phyloP scores from a whole-genome alignment of 1,139 yeast genomes.

The Eremothecium gossypii region DNA sequence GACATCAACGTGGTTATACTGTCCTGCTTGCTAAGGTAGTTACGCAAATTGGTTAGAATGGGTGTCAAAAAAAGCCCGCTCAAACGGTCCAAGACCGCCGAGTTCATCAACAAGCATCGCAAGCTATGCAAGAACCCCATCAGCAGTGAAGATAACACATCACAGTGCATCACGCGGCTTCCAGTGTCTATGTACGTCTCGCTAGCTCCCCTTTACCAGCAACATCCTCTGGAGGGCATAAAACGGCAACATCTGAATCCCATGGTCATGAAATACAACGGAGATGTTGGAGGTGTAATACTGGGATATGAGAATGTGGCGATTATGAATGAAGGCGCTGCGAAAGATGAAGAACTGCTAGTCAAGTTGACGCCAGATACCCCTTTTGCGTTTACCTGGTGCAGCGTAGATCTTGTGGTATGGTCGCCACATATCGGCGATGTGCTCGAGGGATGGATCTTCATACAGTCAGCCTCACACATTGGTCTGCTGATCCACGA shows the following conservation, averaged over 20 bases:
- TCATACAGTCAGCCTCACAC: conserved; percentile 92
- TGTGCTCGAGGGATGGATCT: conserved; percentile 71
- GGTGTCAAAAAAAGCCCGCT: conserved; percentile 10
- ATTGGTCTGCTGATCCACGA: conserved; percentile 86
- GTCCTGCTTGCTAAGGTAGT: no score
- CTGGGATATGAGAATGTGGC: conserved; percentile 63
- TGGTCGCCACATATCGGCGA: conserved; percentile 91
- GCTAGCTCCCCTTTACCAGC: conserved; percentile 69
- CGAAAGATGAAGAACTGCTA: conserved; percentile 33
- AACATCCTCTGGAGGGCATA: conserved; percentile 66
- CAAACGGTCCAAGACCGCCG: conserved; percentile 16
- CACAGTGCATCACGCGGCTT: conserved; percentile 33
- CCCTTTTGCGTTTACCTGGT: conserved; percentile 86
- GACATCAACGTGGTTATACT: no score
- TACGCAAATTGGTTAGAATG: conserved; percentile 7
- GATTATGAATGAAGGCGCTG: conserved; percentile 25
- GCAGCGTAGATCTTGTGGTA: conserved; percentile 68
- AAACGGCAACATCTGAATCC: conserved; percentile 85
- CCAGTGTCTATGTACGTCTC: conserved; percentile 68
- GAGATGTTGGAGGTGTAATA: conserved; percentile 71
- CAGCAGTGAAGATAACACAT: conserved; percentile 21
- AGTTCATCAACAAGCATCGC: conserved; percentile 25
- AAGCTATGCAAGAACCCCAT: conserved; percentile 23
- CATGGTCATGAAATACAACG: conserved; percentile 71
- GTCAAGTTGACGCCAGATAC: conserved; percentile 71